phyloP scores from a whole-genome alignment of 2,329 filamentous ascomycete genomes.

The Penicillium crustosum region DNA sequence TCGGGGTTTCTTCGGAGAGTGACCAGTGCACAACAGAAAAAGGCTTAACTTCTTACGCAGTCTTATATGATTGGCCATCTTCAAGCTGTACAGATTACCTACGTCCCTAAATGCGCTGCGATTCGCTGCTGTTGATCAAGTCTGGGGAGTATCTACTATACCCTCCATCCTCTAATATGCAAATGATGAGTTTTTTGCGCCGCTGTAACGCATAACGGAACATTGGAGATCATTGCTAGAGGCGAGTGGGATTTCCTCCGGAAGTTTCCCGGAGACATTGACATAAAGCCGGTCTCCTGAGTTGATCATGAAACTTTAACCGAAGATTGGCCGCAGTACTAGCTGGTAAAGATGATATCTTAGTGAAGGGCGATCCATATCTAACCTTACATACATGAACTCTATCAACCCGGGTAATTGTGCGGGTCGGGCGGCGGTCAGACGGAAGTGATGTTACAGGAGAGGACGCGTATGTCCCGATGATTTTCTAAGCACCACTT shows the following conservation, averaged over 20 bases:
- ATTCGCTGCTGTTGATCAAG: neutral
- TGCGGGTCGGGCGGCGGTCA: neutral
- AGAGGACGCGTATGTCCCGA: neutral
- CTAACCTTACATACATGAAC: neutral
- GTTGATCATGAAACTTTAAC: neutral
- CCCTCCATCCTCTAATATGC: neutral
- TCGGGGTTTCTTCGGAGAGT: conserved; percentile 14
- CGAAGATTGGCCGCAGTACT: neutral
- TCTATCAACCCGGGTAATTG: neutral
- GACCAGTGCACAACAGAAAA: conserved; percentile 17
- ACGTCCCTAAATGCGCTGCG: neutral
- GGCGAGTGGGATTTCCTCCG: neutral
- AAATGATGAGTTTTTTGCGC: too few species aligned
- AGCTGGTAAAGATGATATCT: too few species aligned
- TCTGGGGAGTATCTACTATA: neutral
- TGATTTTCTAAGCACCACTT: neutral
- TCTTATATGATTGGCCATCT: conserved; percentile 27
- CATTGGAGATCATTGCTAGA: neutral
- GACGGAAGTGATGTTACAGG: neutral
- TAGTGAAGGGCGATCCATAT: neutral
- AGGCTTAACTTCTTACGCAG: conserved; percentile 24
- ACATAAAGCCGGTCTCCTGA: neutral
- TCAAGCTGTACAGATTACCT: conserved; percentile 14
- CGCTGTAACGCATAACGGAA: neutral
- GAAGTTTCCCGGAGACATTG: neutral